Conservation (phyloP, 169 alveolate species). For the Babesia bovis region DNA sequence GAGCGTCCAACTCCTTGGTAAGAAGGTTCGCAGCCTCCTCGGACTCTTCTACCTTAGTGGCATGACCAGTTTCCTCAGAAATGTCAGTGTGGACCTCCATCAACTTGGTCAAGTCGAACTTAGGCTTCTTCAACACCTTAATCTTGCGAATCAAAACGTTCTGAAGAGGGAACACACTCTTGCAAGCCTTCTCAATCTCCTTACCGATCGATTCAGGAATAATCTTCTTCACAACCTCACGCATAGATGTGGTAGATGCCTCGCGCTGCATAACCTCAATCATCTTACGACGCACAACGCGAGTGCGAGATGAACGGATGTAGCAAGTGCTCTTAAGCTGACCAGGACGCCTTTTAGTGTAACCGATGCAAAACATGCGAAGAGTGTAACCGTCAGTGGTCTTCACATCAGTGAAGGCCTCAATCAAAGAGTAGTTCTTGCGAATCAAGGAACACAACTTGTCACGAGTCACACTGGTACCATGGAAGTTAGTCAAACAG, state of each 20-base stretch:
- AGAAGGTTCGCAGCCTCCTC: conserved; percentile 63
- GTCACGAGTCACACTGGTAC: conserved; percentile 96
- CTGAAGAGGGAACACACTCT: conserved; percentile 94
- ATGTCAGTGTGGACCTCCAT: conserved; percentile 88
- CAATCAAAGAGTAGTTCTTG: conserved; percentile 96
- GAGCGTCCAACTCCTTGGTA: conserved; percentile 55
- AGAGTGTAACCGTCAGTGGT: conserved; percentile 94
- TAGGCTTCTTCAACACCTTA: conserved; percentile 96
- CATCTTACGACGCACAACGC: conserved; percentile 95
- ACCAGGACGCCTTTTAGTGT: conserved; percentile 92
- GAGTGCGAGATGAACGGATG: conserved; percentile 92
- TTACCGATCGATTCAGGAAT: conserved; percentile 94
- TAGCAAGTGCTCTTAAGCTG: conserved; percentile 96
- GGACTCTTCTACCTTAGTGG: conserved; percentile 52
- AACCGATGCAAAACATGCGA: conserved; percentile 96
- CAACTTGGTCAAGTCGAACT: conserved; percentile 88
- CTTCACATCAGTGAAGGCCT: conserved; percentile 95
- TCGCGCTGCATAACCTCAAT: conserved; percentile 92
- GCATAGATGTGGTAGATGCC: conserved; percentile 90
- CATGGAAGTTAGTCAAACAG: conserved; percentile 96
- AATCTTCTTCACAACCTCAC: conserved; percentile 92
- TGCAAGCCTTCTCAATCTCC: conserved; percentile 94
- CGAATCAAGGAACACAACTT: conserved; percentile 93
- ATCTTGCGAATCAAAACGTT: conserved; percentile 94
- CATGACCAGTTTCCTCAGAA: conserved; percentile 77